Percentiles rank a stretch among this genome's conserved stretches.
phyloP scores from a whole-genome alignment of 2,329 filamentous ascomycete species.

The Dendrostoma leiphaemia region DNA sequence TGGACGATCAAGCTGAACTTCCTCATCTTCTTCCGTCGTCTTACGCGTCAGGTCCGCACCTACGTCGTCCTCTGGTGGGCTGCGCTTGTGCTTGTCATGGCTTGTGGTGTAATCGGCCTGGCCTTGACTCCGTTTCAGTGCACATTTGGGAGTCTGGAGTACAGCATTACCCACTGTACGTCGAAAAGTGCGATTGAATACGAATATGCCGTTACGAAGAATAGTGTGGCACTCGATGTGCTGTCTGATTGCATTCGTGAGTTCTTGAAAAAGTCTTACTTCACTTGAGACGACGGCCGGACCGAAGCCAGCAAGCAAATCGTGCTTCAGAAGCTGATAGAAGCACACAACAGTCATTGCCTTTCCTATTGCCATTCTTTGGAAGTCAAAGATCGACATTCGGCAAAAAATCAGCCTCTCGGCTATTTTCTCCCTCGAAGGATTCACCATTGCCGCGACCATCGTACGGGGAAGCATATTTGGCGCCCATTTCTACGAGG shows the following conservation, averaged over 20 bases:
- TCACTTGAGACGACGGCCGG: no score
- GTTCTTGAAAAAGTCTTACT: no score
- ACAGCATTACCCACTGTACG: neutral
- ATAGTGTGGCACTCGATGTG: neutral
- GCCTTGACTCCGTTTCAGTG: neutral
- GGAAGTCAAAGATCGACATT: slow-evolving; percentile 1
- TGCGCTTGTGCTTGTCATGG: slow-evolving; percentile 2
- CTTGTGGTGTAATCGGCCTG: neutral
- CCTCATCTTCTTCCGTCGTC: slow-evolving; percentile 17
- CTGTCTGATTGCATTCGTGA: neutral
- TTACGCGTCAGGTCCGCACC: slow-evolving; percentile 5
- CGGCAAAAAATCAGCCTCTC: slow-evolving; percentile 14
- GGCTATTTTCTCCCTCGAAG: slow-evolving; percentile 10
- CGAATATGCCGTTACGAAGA: neutral
- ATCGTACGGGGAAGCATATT: slow-evolving; percentile 11
- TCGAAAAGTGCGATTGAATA: neutral
- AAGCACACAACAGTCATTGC: slow-evolving; percentile 8
- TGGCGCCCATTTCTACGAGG: neutral
- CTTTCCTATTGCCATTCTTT: slow-evolving; percentile 17
- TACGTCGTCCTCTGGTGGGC: slow-evolving; percentile 17
- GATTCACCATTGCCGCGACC: slow-evolving; percentile 17
- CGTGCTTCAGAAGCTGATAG: neutral
- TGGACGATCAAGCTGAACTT: slow-evolving; percentile 25
- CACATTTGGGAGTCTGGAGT: neutral
- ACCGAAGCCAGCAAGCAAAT: no score